Evolutionary conservation across 176 grass and related monocot species (phyloP).

Genomic region (Stipa capillata): DNA sequence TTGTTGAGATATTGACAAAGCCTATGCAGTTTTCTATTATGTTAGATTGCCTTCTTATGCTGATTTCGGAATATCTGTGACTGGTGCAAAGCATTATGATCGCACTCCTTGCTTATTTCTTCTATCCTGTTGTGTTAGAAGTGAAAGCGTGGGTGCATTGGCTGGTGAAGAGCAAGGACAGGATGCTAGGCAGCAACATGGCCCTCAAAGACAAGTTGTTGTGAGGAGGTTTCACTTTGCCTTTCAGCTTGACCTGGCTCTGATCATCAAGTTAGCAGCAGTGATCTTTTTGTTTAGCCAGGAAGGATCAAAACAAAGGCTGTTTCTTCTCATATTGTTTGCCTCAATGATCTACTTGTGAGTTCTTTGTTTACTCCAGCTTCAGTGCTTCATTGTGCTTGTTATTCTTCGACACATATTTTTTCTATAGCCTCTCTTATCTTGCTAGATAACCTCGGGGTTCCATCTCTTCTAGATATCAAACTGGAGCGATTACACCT

Average conservation of each 20-base stretch:
- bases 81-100: neutral
- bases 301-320: conserved; percentile 77
- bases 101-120: conserved; percentile 6
- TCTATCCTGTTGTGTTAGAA: conserved; percentile 26
- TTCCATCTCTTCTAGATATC: conserved; percentile 56
- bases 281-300: conserved; percentile 85
- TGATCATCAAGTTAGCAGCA: conserved; percentile 91
- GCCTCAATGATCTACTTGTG: conserved; percentile 81
- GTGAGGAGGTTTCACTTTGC: conserved; percentile 86
- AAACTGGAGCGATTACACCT: conserved; percentile 72
- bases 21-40: neutral
- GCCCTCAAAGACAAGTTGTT: conserved; percentile 72
- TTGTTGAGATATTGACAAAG: neutral
- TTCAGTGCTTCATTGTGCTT: neutral
- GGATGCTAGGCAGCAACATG: conserved; percentile 60
- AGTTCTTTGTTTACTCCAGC: conserved; percentile 7
- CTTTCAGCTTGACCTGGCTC: conserved; percentile 77
- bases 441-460: conserved; percentile 4
- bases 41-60: neutral
- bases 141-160: conserved; percentile 34
- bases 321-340: conserved; percentile 80
- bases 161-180: conserved; percentile 54
- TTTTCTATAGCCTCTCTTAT: neutral
- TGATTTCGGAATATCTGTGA: neutral
- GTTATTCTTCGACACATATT: neutral